phyloP scores from a whole-genome alignment of 164 flowering plant species.

The Sextonia rubra region DNA sequence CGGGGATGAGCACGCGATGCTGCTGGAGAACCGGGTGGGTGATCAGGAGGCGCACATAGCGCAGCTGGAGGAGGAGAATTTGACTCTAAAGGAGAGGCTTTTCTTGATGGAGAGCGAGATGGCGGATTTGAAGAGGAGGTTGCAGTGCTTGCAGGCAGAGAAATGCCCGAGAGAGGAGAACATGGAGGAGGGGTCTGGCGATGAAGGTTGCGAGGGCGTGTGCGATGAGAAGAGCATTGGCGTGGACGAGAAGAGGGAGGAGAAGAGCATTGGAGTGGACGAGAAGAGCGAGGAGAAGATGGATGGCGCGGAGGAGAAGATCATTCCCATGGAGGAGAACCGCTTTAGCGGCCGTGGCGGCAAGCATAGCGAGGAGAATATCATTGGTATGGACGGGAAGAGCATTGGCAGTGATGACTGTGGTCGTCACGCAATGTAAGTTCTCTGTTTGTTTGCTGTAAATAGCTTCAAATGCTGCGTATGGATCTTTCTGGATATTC shows the following conservation, averaged over 20 bases:
- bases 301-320: too few species aligned
- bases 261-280: too few species aligned
- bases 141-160: constrained; percentile 60
- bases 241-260: too few species aligned
- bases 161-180: constrained; percentile 29
- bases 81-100: constrained; percentile 78
- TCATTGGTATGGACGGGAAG: too few species aligned
- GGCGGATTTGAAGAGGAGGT: constrained; percentile 67
- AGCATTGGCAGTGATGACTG: constrained; percentile 6
- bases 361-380: too few species aligned
- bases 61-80: constrained; percentile 87
- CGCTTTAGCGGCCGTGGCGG: too few species aligned
- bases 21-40: constrained; percentile 80
- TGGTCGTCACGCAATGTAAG: constrained; percentile 10
- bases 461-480: not conserved
- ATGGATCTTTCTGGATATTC: not conserved
- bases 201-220: constrained; percentile 41
- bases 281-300: too few species aligned
- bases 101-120: constrained; percentile 89
- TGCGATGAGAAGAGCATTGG: constrained; percentile 22
- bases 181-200: constrained; percentile 61
- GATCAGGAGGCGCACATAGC: constrained; percentile 91
- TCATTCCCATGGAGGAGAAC: too few species aligned
- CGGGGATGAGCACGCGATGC: constrained; percentile 42
- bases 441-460: constrained; percentile 2